Base-by-base conservation (phyloP, 805 yeast species). In the Ogataea henricii region DNA sequence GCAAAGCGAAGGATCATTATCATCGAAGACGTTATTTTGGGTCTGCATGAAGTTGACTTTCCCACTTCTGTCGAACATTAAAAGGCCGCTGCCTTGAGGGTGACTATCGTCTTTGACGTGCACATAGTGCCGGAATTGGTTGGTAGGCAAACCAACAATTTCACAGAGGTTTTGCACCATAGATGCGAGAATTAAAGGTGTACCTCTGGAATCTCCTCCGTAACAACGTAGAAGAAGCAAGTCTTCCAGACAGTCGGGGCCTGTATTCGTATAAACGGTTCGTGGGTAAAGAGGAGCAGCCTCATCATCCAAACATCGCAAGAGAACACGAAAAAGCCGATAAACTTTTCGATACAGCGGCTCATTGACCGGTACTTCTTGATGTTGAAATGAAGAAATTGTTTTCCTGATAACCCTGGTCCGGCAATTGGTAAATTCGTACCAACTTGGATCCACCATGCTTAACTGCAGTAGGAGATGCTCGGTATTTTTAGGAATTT, bases 381-480 rank as follows among this genome's bases (percentile, higher is more conserved):
- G 23, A 12, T 40, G 42, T 1, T 39, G 27, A 43, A 46, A 54
- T 12, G 17, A 34, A n/a, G 23, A 18, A 2, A 46, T 25, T 8
- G 39, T 36, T 6, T 32, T 18, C 14, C 26, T 30, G 5, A 53
- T 26, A 6, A 58, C 44, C 13, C 45, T 20, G 22, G 45, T 14
- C 25, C 62, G 47, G 17, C 14, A 23, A 1, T 34, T 38, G 3
- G 47, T 18, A n/a, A 59, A 48, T 29, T 63, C 65, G 43, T 53
- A 54, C 40, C 49, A 62, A 33, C 54, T 43, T 3, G 65, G 57
- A 34, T 63, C 66, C 6, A 62, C 13, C 8, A 45, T 33, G 33
- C 56, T 48, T 14, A 62, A 20, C 7, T 49, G 16, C 17, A 54
- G 7, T 4, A 57, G 47, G 3, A 57, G 45, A 1, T 36, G 32